These are phyloP conservation scores for Wickerhamia fluorescens DNA, from an alignment of 805 yeast species.

Conservation along the genomic window DNA sequence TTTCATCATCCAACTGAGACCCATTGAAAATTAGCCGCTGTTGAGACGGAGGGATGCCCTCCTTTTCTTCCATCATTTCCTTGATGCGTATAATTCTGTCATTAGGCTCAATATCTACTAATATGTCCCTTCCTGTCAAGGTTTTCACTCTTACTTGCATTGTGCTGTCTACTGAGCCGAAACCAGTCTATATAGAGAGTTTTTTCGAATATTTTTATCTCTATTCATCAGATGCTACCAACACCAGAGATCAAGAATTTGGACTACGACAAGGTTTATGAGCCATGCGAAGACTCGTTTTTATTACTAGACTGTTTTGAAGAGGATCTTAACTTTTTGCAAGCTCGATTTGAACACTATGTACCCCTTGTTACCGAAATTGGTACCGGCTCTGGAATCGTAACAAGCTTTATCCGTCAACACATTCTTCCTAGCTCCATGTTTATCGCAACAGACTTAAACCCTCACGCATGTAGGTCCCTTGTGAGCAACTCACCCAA, in stretches of 20 bases:
- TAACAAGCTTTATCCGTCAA: constrained; percentile 67
- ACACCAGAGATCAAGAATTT: constrained; percentile 60
- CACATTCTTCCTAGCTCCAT: constrained; percentile 46
- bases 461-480: constrained; percentile 65
- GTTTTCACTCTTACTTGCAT: constrained; percentile 74
- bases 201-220: not conserved
- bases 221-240: constrained; percentile 53
- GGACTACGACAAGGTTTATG: constrained; percentile 74
- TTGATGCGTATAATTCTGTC: constrained; percentile 71
- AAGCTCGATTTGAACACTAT: constrained; percentile 6
- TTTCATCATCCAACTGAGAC: constrained; percentile 83
- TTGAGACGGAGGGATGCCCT: constrained; percentile 95
- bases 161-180: constrained; percentile 3
- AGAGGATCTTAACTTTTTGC: constrained; percentile 36
- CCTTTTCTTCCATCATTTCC: constrained; percentile 90
- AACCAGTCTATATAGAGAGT: too few relatives aligned
- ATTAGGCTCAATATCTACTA: constrained; percentile 63
- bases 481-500: constrained; percentile 12
- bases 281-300: constrained; percentile 92
- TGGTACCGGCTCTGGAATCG: constrained; percentile 91
- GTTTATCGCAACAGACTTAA: constrained; percentile 70
- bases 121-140: constrained; percentile 76
- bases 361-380: constrained; percentile 66
- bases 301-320: constrained; percentile 78
- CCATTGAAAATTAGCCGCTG: constrained; percentile 89